Evolutionary conservation across 352 stramenopile species (phyloP).

Genomic region (Phytophthora parvispora): DNA sequence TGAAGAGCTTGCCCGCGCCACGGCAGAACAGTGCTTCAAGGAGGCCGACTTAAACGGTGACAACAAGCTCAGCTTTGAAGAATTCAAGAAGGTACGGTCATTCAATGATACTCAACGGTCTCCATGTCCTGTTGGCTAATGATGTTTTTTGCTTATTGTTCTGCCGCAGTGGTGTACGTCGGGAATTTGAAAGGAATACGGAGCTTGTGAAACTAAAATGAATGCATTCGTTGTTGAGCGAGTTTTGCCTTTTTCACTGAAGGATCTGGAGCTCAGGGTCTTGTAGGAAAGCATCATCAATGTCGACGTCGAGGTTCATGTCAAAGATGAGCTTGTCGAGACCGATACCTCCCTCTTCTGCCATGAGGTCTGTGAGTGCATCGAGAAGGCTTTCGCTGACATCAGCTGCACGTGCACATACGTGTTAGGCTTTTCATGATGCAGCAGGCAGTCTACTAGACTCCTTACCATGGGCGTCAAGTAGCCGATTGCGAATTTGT

Average conservation of each 20-base stretch:
- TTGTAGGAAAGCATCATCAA: slow-evolving; percentile 29
- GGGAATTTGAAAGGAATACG: slow-evolving; percentile 29
- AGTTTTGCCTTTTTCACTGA: slow-evolving; percentile 7
- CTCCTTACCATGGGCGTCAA: slow-evolving; percentile 44
- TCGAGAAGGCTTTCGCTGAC: slow-evolving; percentile 55
- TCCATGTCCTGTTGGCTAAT: slow-evolving; percentile 21
- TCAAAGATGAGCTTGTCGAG: slow-evolving; percentile 49
- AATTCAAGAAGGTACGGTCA: slow-evolving; percentile 88
- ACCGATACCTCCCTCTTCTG: slow-evolving; percentile 51
- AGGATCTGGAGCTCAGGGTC: slow-evolving; percentile 25
- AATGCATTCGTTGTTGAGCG: slow-evolving; percentile 23
- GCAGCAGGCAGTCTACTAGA: slow-evolving; percentile 2
- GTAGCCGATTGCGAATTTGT: slow-evolving; percentile 34
- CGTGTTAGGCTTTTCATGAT: slow-evolving; percentile 7
- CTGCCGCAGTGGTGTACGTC: slow-evolving; percentile 51
- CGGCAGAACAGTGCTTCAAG: slow-evolving; percentile 88
- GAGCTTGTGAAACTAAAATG: slow-evolving; percentile 32
- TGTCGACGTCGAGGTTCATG: slow-evolving; percentile 36
- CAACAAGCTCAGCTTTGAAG: slow-evolving; percentile 89
- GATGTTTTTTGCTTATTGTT: slow-evolving; percentile 8
- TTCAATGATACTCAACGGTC: background rate
- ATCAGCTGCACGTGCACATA: slow-evolving; percentile 35
- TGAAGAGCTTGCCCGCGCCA: slow-evolving; percentile 84
- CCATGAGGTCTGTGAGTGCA: slow-evolving; percentile 50
- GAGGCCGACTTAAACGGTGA: slow-evolving; percentile 88